Evolutionary conservation across 2,329 filamentous ascomycete genomes (phyloP).

Genomic region (Colletotrichum aenigma): DNA sequence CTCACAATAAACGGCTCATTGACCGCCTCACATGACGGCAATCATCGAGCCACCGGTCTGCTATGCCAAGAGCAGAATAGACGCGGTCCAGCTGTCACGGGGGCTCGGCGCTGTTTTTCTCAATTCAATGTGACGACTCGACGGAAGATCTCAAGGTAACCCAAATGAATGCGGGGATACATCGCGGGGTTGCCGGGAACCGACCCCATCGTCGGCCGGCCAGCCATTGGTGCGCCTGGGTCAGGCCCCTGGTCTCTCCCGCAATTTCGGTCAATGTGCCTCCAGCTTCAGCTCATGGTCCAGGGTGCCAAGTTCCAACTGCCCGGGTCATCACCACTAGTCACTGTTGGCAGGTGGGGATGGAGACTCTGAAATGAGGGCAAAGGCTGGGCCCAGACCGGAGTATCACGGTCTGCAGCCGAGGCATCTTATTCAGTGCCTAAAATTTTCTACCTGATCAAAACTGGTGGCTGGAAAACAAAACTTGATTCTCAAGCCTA

Average conservation of each 20-base stretch:
- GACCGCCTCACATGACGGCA: background rate
- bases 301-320: background rate
- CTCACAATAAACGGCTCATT: background rate
- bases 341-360: background rate
- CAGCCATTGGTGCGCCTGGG: conserved; percentile 19
- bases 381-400: background rate
- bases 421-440: background rate
- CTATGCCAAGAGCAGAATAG: background rate
- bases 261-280: conserved; percentile 10
- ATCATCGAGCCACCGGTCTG: background rate
- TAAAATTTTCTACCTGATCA: background rate
- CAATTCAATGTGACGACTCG: background rate
- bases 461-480: background rate
- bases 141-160: conserved; percentile 3
- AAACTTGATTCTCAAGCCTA: background rate
- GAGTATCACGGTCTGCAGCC: background rate
- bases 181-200: conserved; percentile 13
- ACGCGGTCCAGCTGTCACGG: conserved; percentile 3
- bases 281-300: background rate
- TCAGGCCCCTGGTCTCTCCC: conserved; percentile 1
- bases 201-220: background rate
- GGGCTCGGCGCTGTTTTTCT: background rate
- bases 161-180: background rate
- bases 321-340: background rate
- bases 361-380: background rate